phyloP scores from a whole-genome alignment of 768 basidiomycete species.

The Mycena maculata region DNA sequence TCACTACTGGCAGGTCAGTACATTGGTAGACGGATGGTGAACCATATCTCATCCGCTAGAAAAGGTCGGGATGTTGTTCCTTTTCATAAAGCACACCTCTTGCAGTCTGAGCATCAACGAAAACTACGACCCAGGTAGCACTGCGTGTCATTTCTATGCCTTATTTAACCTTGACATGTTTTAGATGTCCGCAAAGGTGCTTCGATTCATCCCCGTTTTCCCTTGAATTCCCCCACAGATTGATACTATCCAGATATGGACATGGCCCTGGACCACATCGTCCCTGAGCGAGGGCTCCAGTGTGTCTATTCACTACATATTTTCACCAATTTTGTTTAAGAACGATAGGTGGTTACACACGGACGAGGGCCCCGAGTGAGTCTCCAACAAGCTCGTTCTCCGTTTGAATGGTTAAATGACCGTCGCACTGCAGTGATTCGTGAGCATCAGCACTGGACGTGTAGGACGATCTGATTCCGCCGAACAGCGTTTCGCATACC shows the following conservation, averaged over 20 bases:
- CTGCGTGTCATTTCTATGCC: background rate
- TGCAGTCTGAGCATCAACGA: conserved; percentile 89
- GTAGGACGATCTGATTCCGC: background rate
- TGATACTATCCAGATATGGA: conserved; percentile 77
- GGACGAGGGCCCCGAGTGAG: conserved; percentile 93
- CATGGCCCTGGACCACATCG: conserved; percentile 90
- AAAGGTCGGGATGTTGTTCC: conserved; percentile 90
- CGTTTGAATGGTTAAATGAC: conserved; percentile 12
- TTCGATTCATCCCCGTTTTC: conserved; percentile 1
- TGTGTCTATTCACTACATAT: conserved; percentile 44
- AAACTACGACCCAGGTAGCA: conserved; percentile 83
- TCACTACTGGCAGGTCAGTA: too few relatives aligned
- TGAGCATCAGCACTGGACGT: conserved; percentile 47
- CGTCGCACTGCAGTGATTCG: conserved; percentile 71
- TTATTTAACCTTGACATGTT: background rate
- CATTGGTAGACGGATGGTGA: too few relatives aligned
- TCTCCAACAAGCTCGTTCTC: conserved; percentile 6
- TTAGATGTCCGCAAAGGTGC: conserved; percentile 51
- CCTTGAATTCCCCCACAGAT: background rate
- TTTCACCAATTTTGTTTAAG: background rate
- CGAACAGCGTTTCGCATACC: conserved; percentile 84
- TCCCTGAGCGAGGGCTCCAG: conserved; percentile 82
- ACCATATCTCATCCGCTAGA: conserved; percentile 1
- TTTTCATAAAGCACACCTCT: conserved; percentile 90
- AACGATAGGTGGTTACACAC: conserved; percentile 72